A percentile compares a stretch with the other conserved stretches of the same genome.
Evolutionary conservation across 106 monocot genomes (phyloP).

Genomic region (Apostasia shenzhenica): DNA sequence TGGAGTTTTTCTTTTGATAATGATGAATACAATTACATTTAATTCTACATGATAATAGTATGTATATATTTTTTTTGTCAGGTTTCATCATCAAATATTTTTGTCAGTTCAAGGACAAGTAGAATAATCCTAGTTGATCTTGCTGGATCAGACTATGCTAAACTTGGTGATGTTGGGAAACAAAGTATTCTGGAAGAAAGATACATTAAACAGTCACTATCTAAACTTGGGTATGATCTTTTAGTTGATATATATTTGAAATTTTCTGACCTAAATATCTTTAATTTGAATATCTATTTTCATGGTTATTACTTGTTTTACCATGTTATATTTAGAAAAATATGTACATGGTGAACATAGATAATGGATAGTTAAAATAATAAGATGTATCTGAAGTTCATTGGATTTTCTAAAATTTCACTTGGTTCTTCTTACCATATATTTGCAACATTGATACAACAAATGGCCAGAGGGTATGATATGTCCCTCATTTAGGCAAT

Average conservation of each 20-base stretch:
- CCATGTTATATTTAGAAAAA: too few relatives aligned
- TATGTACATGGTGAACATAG: too few relatives aligned
- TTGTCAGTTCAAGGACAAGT: conserved; percentile 77
- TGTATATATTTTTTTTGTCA: conserved; percentile 11
- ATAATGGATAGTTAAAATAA: too few relatives aligned
- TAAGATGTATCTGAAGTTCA: too few relatives aligned
- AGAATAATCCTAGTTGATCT: conserved; percentile 88
- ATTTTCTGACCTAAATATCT: background rate
- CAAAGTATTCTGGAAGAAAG: conserved; percentile 48
- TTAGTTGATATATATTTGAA: background rate
- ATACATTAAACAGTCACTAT: conserved; percentile 62
- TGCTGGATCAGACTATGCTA: conserved; percentile 63
- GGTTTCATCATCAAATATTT: conserved; percentile 50
- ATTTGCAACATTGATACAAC: too few relatives aligned
- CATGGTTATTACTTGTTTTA: too few relatives aligned
- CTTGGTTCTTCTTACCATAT: too few relatives aligned
- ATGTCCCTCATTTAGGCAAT: too few relatives aligned
- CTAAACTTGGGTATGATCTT: conserved; percentile 72
- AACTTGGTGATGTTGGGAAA: conserved; percentile 38
- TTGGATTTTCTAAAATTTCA: too few relatives aligned
- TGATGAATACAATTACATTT: background rate
- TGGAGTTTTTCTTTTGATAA: conserved; percentile 1
- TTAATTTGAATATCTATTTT: too few relatives aligned
- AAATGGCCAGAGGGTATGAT: too few relatives aligned
- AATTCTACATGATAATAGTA: background rate